These are phyloP conservation scores for Chalciporus sphaerocephalus DNA, from an alignment of 768 basidiomycete species.

Conservation along the genomic window DNA sequence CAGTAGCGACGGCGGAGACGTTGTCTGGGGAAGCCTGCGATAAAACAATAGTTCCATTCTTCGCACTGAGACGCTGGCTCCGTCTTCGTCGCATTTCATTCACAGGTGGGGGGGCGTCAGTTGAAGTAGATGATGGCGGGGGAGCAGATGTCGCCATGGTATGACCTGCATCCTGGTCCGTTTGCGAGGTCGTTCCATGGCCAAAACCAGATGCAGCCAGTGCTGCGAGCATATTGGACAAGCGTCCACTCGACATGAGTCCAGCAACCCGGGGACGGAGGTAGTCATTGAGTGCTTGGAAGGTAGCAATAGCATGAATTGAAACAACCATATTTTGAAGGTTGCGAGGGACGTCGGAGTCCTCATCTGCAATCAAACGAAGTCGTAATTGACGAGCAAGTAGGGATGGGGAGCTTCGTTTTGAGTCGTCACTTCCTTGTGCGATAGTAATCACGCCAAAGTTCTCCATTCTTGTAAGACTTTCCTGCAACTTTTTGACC, in stretches of 20 bases:
- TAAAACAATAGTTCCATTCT: slow-evolving; percentile 37
- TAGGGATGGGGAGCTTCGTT: slow-evolving; percentile 84
- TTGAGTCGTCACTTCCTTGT: slow-evolving; percentile 81
- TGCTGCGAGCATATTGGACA: slow-evolving; percentile 90
- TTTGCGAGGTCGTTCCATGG: slow-evolving; percentile 42
- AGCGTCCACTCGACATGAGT: slow-evolving; percentile 54
- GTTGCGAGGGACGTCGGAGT: slow-evolving; percentile 81
- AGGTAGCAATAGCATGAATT: slow-evolving; percentile 96
- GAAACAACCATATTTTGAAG: slow-evolving; percentile 91
- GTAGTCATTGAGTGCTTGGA: slow-evolving; percentile 96
- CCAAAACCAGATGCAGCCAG: slow-evolving; percentile 73
- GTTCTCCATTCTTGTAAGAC: slow-evolving; percentile 88
- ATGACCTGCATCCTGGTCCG: slow-evolving; percentile 32
- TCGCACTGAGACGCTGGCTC: slow-evolving; percentile 79
- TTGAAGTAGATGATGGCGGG: slow-evolving; percentile 32
- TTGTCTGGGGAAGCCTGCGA: slow-evolving; percentile 11
- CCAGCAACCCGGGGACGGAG: slow-evolving; percentile 86
- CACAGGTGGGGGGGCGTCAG: slow-evolving; percentile 33
- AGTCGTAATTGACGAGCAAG: slow-evolving; percentile 91
- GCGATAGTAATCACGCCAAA: slow-evolving; percentile 93
- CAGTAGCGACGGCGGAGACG: slow-evolving; percentile 18
- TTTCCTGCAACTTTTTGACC: slow-evolving; percentile 95
- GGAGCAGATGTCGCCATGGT: slow-evolving; percentile 25
- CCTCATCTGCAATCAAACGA: slow-evolving; percentile 84
- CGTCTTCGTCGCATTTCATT: slow-evolving; percentile 59